Conservation (phyloP, 2,329 filamentous ascomycete species). For the Rhinocladiella similis region DNA sequence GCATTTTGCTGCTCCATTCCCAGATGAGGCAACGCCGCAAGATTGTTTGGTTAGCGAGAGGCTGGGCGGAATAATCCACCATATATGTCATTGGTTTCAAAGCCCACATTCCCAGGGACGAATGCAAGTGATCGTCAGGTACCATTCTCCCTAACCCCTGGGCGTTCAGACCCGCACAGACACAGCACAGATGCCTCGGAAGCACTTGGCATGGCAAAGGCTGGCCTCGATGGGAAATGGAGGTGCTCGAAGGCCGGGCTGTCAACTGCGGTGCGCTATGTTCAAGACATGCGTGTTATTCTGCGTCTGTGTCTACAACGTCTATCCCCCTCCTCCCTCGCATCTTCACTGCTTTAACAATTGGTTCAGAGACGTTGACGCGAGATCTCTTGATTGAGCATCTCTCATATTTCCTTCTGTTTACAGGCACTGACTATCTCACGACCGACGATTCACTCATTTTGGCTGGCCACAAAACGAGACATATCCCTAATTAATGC, state of each 20-base stretch:
- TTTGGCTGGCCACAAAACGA: slow-evolving; percentile 18
- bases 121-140: slow-evolving; percentile 25
- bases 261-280: neutral
- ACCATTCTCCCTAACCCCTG: slow-evolving; percentile 6
- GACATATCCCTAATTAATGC: slow-evolving; percentile 2
- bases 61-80: neutral
- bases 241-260: neutral
- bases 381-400: slow-evolving; percentile 31
- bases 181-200: neutral
- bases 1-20: neutral
- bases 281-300: neutral
- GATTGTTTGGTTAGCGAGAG: neutral
- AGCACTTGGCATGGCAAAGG: neutral
- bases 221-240: neutral
- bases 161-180: neutral
- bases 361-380: neutral
- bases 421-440: slow-evolving; percentile 3
- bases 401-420: slow-evolving; percentile 10
- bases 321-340: neutral
- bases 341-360: slow-evolving; percentile 2
- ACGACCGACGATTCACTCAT: neutral
- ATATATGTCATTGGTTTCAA: slow-evolving; percentile 1
- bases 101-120: slow-evolving; percentile 16
- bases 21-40: neutral
- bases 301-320: neutral